phyloP scores from a whole-genome alignment of 352 stramenopile species.

The Phytophthora pisi region DNA sequence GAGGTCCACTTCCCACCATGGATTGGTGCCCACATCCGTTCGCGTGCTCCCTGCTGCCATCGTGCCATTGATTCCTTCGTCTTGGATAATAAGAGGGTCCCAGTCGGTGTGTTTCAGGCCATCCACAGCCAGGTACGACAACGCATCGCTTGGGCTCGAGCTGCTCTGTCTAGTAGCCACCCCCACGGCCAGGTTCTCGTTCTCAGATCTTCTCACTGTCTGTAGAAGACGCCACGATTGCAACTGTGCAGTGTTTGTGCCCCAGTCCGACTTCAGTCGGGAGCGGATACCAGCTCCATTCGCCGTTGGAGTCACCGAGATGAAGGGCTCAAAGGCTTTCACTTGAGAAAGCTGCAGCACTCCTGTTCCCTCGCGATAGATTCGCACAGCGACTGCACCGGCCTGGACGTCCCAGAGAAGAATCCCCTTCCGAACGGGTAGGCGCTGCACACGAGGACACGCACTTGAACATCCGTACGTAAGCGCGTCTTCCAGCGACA shows the following conservation, averaged over 20 bases:
- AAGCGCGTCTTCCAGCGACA: slow-evolving; percentile 30
- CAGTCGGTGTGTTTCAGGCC: slow-evolving; percentile 40
- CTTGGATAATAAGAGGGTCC: slow-evolving; percentile 43
- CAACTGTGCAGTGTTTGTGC: slow-evolving; percentile 27
- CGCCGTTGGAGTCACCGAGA: slow-evolving; percentile 50
- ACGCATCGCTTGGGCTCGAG: slow-evolving; percentile 40
- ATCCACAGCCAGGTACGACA: slow-evolving; percentile 60
- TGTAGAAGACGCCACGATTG: slow-evolving; percentile 64
- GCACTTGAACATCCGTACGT: slow-evolving; percentile 47
- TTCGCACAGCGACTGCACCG: slow-evolving; percentile 47
- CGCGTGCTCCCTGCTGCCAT: slow-evolving; percentile 56
- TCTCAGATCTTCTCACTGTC: slow-evolving; percentile 52
- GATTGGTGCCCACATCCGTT: slow-evolving; percentile 41
- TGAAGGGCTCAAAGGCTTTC: slow-evolving; percentile 55
- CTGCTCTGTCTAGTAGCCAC: slow-evolving; percentile 74
- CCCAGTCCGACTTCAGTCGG: slow-evolving; percentile 55
- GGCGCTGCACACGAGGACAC: slow-evolving; percentile 40
- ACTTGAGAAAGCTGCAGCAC: slow-evolving; percentile 52
- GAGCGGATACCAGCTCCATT: slow-evolving; percentile 54
- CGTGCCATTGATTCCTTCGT: slow-evolving; percentile 3
- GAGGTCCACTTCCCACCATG: slow-evolving; percentile 82
- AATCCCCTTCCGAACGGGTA: slow-evolving; percentile 45
- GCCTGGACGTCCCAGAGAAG: slow-evolving; percentile 55
- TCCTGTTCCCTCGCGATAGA: slow-evolving; percentile 56
- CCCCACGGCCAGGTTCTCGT: slow-evolving; percentile 63